A percentile compares a stretch with the other conserved stretches of the same genome.
phyloP scores from a whole-genome alignment of 139 green algal species.

The Coelastrella sp. region DNA sequence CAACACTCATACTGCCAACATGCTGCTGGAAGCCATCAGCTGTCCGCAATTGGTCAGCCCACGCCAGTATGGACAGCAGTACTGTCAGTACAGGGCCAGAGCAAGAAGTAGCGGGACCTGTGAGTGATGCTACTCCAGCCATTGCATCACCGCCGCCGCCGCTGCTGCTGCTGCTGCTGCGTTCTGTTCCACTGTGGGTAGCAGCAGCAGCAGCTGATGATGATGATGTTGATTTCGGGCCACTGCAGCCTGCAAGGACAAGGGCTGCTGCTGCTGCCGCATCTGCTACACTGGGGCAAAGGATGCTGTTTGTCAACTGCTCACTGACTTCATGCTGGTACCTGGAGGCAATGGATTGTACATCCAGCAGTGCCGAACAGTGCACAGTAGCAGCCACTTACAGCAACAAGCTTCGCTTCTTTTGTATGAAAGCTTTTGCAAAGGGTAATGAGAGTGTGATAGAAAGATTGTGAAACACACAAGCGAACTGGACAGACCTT shows the following conservation, averaged over 20 bases:
- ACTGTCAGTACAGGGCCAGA: constrained; percentile 30
- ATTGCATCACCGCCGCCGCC: not conserved
- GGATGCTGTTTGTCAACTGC: constrained; percentile 40
- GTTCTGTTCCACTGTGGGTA: not conserved
- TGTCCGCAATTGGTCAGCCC: not conserved
- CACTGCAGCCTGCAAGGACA: not conserved
- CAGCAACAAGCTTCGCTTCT: not conserved
- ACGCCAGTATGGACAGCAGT: constrained; percentile 24
- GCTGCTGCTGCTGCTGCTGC: constrained; percentile 1
- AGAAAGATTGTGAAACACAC: no score
- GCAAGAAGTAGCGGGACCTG: not conserved
- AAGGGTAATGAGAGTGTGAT: no score
- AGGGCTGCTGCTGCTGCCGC: constrained; percentile 35
- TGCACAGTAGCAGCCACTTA: not conserved
- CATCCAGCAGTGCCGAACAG: constrained; percentile 2
- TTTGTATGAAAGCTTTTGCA: no score
- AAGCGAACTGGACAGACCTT: no score
- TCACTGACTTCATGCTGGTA: constrained; percentile 49
- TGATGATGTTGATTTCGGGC: not conserved
- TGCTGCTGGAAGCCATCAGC: not conserved
- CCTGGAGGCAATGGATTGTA: constrained; percentile 12
- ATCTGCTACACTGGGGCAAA: constrained; percentile 43
- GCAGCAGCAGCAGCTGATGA: not conserved
- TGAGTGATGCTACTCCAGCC: not conserved
- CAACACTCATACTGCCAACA: constrained; percentile 7